phyloP scores from a whole-genome alignment of 2,329 filamentous ascomycete genomes.

The Canariomyces notabilis region DNA sequence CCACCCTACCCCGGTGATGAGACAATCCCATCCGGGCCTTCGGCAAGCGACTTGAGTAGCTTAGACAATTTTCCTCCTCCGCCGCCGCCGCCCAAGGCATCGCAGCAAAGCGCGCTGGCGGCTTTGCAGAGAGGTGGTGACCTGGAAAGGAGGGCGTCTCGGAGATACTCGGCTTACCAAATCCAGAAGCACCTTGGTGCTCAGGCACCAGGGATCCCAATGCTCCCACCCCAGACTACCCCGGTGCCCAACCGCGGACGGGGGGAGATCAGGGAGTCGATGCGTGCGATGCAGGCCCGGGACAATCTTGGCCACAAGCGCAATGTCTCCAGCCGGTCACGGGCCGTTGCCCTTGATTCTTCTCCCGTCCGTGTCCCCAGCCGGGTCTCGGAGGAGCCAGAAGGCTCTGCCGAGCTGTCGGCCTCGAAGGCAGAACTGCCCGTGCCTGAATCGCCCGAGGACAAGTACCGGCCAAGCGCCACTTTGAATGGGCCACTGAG shows the following conservation, averaged over 20 bases:
- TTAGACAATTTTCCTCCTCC: constrained; percentile 66
- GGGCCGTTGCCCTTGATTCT: constrained; percentile 41
- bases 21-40: constrained; percentile 43
- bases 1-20: constrained; percentile 65
- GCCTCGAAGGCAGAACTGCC: constrained; percentile 37
- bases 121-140: constrained; percentile 89
- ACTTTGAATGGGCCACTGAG: constrained; percentile 55
- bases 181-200: constrained; percentile 89
- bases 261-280: constrained; percentile 73
- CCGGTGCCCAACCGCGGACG: constrained; percentile 81
- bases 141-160: constrained; percentile 83
- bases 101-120: constrained; percentile 83
- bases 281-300: constrained; percentile 60
- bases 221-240: constrained; percentile 77
- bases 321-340: constrained; percentile 42
- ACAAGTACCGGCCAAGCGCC: constrained; percentile 56
- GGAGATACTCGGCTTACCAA: constrained; percentile 93
- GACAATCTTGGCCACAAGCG: constrained; percentile 47
- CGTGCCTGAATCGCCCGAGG: constrained; percentile 57
- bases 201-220: constrained; percentile 75
- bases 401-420: constrained; percentile 26
- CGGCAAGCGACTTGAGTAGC: constrained; percentile 44
- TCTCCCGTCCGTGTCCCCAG: constrained; percentile 57
- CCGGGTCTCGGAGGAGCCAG: constrained; percentile 59
- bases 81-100: constrained; percentile 73